Base-by-base conservation (phyloP, 129 eudicot genomes). In the Artemisia tridentata region DNA sequence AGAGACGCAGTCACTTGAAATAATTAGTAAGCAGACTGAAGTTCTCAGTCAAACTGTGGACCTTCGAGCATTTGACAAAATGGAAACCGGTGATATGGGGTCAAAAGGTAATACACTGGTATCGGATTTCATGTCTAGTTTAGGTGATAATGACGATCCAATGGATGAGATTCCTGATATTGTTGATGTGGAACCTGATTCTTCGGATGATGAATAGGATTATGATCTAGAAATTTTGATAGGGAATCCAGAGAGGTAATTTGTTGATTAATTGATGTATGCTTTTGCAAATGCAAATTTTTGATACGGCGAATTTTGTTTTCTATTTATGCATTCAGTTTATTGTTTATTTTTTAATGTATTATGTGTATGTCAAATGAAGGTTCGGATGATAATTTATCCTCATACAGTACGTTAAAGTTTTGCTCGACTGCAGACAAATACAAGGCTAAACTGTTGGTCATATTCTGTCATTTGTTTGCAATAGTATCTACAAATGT, bases 171-270 rank as follows among this genome's bases (percentile, higher is more conserved):
- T 92, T 53, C 98, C 98, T 15, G 98, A 92, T 78, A 92, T 92
- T 20, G 86, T 84, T 48, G 98, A 92, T n/a, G 91, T 69, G 38
- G 98, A 92, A 60, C 90, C 96, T 18, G 98, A 92, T 73, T 82
- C 98, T 45, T 38, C 45, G 11, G 98, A 92, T 67, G 89, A 68
- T 65, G 60, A 71, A 18, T 73, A 38, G 69, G 54, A 20, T 31
- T 45, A 68, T 23, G 53, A 53, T 71, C 15, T 71, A 27, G 52
- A 53, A 77, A 21, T 71, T 78, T 63, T 70, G 53, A 71, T 62
- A 54, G 73, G 73, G n/a, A 29, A 47, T 55, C n/a, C 43, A 14
- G 1, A 27, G 62, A 74, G 54, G 73, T 16, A 11, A 57, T 6
- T 19, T 46, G 34, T 56, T 67, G 23, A 31, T 50, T 7, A 8